Conservation (phyloP, 2,329 filamentous ascomycete species). For the Pleurostoma richardsiae region DNA sequence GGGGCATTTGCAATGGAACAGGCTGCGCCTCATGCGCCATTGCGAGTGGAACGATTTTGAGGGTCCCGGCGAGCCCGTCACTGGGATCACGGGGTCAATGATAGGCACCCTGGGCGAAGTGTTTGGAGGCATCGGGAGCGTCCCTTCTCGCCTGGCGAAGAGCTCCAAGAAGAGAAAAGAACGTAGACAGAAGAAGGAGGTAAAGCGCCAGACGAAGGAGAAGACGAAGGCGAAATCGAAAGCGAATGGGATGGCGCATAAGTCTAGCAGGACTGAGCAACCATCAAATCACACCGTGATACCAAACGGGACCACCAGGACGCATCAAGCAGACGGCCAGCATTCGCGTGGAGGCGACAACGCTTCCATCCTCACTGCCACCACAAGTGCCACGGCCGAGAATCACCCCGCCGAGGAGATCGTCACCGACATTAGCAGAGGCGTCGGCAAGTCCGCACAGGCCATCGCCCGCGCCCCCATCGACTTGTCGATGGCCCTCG, state of each 20-base stretch:
- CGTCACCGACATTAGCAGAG: constrained; percentile 44
- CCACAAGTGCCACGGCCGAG: constrained; percentile 19
- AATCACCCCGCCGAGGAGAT: constrained; percentile 32
- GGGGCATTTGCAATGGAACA: constrained; percentile 58
- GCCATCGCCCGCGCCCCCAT: constrained; percentile 54
- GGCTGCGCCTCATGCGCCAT: constrained; percentile 59
- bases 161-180: constrained; percentile 49
- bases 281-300: background rate
- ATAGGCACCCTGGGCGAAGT: constrained; percentile 53
- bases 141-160: constrained; percentile 58
- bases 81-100: constrained; percentile 58
- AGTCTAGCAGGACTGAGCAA: constrained; percentile 1
- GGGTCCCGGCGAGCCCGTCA: constrained; percentile 68
- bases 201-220: constrained; percentile 17
- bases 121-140: constrained; percentile 57
- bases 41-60: constrained; percentile 75
- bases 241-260: constrained; percentile 11
- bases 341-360: constrained; percentile 1
- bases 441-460: constrained; percentile 42
- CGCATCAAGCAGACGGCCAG: background rate
- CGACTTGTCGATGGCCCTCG: constrained; percentile 55
- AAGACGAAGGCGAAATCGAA: constrained; percentile 11
- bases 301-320: constrained; percentile 1
- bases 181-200: constrained; percentile 38
- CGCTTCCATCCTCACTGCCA: constrained; percentile 13